A percentile compares a stretch with the other conserved stretches of the same genome.
phyloP scores from a whole-genome alignment of 176 grass and related monocot species.

The Phragmites australis region DNA sequence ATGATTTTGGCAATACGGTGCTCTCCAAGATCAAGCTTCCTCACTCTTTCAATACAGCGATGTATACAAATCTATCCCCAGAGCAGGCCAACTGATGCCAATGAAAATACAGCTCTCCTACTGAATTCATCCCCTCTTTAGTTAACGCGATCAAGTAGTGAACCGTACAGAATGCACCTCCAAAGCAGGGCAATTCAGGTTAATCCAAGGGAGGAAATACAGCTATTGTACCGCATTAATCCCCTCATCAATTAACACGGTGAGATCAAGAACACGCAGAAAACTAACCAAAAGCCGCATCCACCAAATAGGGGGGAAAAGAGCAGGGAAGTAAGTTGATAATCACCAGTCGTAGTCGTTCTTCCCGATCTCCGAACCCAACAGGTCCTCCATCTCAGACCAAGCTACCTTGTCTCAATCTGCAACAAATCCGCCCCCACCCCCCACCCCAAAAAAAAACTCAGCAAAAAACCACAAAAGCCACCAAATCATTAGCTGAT shows the following conservation, averaged over 20 bases:
- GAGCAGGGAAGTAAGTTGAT: not conserved
- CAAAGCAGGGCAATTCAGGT: not conserved
- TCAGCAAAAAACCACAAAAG: not conserved
- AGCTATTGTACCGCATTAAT: not conserved
- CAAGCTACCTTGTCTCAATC: slow-evolving; percentile 8
- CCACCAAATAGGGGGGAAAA: not conserved
- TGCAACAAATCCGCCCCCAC: not conserved
- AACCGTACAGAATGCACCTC: not conserved
- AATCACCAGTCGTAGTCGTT: slow-evolving; percentile 95
- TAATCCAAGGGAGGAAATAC: not conserved
- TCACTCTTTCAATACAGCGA: not conserved
- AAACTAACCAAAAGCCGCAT: not conserved
- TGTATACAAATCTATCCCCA: not conserved
- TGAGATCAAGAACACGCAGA: not conserved
- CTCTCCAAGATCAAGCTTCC: slow-evolving; percentile 17
- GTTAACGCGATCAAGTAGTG: not conserved
- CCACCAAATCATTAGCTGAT: not conserved
- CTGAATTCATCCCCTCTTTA: not conserved
- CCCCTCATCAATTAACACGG: not conserved
- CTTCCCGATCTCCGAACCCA: slow-evolving; percentile 87
- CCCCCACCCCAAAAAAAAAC: slow-evolving; percentile 13
- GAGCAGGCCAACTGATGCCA: not conserved
- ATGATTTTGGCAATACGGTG: not conserved
- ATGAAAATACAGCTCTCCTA: too few species aligned
- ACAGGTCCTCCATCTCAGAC: slow-evolving; percentile 73